These are phyloP conservation scores for Inosperma sp. DNA, from an alignment of 768 basidiomycete species.

Conservation along the genomic window DNA sequence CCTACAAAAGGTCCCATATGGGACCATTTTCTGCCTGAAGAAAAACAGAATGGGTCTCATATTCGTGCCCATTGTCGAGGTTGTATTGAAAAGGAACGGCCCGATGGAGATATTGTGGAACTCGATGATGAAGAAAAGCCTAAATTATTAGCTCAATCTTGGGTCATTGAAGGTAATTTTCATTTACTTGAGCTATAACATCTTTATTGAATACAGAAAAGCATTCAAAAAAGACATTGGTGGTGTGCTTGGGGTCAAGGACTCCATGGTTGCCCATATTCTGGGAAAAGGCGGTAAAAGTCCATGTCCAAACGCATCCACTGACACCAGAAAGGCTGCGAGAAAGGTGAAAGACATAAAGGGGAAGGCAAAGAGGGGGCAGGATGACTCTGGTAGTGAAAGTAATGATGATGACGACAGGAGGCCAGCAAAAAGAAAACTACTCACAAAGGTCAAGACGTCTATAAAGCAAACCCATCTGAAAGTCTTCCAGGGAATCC, in stretches of 20 bases:
- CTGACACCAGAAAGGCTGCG: constrained; percentile 12
- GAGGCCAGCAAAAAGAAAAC: constrained; percentile 12
- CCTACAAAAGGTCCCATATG: constrained; percentile 20
- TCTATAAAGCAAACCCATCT: constrained; percentile 21
- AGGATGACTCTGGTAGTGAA: not conserved
- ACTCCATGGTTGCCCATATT: constrained; percentile 24
- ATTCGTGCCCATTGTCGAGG: constrained; percentile 19
- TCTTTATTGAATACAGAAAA: constrained; percentile 2
- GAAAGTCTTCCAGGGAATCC: constrained; percentile 22
- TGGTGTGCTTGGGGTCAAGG: constrained; percentile 20
- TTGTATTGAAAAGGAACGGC: constrained; percentile 15
- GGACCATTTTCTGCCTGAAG: constrained; percentile 18
- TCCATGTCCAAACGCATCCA: constrained; percentile 19
- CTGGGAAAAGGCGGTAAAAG: constrained; percentile 15
- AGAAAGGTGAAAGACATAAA: constrained; percentile 10
- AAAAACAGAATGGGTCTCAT: constrained; percentile 23
- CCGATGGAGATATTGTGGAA: constrained; percentile 6
- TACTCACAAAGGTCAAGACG: constrained; percentile 19
- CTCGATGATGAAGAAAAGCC: constrained; percentile 16
- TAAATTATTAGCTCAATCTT: constrained; percentile 12
- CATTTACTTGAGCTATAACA: not conserved
- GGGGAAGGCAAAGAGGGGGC: not conserved
- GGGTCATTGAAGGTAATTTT: constrained; percentile 17
- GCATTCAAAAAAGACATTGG: constrained; percentile 18
- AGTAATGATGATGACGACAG: not conserved